These are phyloP conservation scores for Venturia aucupariae DNA, from an alignment of 2,329 filamentous ascomycete genomes.

Conservation along the genomic window DNA sequence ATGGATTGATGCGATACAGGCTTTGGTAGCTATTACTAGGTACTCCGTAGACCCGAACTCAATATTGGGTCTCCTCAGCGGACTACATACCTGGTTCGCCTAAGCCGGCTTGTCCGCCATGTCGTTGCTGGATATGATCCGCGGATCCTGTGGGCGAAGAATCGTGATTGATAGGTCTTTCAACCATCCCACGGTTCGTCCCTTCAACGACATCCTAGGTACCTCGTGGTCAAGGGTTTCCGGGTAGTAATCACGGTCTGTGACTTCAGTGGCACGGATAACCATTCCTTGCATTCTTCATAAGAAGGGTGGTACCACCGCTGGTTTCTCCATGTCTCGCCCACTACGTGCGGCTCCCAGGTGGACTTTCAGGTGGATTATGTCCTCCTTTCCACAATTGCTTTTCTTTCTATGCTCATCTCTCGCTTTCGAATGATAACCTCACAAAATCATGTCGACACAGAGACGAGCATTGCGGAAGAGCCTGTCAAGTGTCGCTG, in stretches of 20 bases:
- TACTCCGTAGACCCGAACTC: not conserved
- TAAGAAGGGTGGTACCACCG: not conserved
- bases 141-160: not conserved
- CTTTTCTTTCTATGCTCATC: not conserved
- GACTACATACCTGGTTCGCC: not conserved
- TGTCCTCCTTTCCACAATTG: not conserved
- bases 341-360: not conserved
- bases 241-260: not conserved
- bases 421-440: not conserved
- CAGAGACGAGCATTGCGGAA: not conserved
- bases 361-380: not conserved
- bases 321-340: not conserved
- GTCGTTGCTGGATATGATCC: not conserved
- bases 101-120: not conserved
- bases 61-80: not conserved
- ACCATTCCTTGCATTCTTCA: conserved; percentile 1
- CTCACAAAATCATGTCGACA: not conserved
- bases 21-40: not conserved
- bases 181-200: not conserved
- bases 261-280: not conserved
- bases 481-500: not conserved
- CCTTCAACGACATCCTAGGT: not conserved
- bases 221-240: not conserved
- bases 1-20: not conserved
- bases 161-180: not conserved